Evolutionary conservation across 495 filamentous ascomycete species (phyloP), one percentile per base, ranked within the genome.

Genomic region (Aspergillus olivimuriae): DNA sequence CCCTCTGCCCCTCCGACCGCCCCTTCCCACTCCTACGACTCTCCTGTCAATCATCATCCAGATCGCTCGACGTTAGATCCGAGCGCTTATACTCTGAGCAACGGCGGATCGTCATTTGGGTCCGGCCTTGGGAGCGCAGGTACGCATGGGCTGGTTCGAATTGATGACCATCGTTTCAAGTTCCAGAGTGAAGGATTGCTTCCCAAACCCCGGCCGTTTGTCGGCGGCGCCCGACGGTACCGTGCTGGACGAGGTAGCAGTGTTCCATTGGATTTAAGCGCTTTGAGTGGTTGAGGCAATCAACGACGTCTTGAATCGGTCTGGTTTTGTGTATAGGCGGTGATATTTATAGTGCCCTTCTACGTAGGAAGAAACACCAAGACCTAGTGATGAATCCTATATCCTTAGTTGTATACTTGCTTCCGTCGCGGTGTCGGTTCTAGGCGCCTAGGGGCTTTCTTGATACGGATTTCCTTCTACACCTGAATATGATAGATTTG

Each of bases 161-260:
- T 98, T 34, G 79, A 94, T 35, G 91, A 98, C 62, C 56, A 69
- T 44, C 73, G 90, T 55, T 98, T 87, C 81, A 86, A 83, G 53
- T 98, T 96, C 61, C 80, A 87, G 52, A 73, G 78, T 22, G 91
- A 97, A 43, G 78, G 76, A 24, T 73, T 86, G 48, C 70, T 98
- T 15, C 89, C 92, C 2, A 90, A 86, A 54, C 91, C 92, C 33
- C 74, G 90, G 45, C 78, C 81, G 2, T 96, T 92, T 56, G 60
- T 69, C 6, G 85, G 86, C 2, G 80, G 72, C 21, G 61, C 69
- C 24, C 87, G 86, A 57, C 76, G 79, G 52, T 98, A 98, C 65
- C 74, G 90, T 31, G 92, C 91, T 19, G 92, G 92, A 7, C 76
- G 90, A 58, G 91, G 87, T 17, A 95, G 88, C 65, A 95, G 86